Evolutionary conservation across 108 stramenopile species (phyloP).

Genomic region (Skeletonema grethae): DNA sequence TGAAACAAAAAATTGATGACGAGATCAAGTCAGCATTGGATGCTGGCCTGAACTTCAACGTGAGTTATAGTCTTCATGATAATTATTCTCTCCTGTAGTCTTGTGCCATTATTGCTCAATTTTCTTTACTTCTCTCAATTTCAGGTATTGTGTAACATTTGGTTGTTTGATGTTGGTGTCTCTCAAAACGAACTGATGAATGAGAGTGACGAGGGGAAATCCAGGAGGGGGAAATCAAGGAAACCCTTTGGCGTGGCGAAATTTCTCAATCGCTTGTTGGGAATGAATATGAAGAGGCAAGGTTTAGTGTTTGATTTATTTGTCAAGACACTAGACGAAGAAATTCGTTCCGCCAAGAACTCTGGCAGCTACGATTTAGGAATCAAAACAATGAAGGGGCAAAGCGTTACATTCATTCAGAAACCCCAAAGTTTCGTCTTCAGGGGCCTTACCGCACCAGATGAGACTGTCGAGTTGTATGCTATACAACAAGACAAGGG

Average conservation of each 20-base stretch:
- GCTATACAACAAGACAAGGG: not conserved
- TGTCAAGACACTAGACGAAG: not conserved
- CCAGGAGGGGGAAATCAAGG: not conserved
- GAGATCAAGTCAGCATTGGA: constrained; percentile 10
- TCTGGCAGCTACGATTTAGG: constrained; percentile 6
- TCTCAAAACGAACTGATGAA: not conserved
- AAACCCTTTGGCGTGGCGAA: not conserved
- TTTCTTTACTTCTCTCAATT: not conserved
- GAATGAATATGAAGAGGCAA: constrained; percentile 13
- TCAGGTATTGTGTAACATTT: not conserved
- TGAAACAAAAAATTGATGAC: not conserved
- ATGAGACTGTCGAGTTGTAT: constrained; percentile 12
- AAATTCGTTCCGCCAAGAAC: constrained; percentile 14
- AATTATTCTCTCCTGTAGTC: not conserved
- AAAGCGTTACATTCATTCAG: constrained; percentile 3
- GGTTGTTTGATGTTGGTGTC: constrained; percentile 9
- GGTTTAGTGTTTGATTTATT: constrained; percentile 2
- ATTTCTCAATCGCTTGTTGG: constrained; percentile 25
- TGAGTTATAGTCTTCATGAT: not conserved
- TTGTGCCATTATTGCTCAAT: not conserved
- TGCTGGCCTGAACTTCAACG: constrained; percentile 12
- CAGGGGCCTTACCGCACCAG: constrained; percentile 11
- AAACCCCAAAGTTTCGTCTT: constrained; percentile 9
- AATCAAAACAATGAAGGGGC: constrained; percentile 7
- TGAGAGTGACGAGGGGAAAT: not conserved